Conservation (phyloP, 1,284 basidiomycete genomes). For the Lentinula novae-zelandiae region DNA sequence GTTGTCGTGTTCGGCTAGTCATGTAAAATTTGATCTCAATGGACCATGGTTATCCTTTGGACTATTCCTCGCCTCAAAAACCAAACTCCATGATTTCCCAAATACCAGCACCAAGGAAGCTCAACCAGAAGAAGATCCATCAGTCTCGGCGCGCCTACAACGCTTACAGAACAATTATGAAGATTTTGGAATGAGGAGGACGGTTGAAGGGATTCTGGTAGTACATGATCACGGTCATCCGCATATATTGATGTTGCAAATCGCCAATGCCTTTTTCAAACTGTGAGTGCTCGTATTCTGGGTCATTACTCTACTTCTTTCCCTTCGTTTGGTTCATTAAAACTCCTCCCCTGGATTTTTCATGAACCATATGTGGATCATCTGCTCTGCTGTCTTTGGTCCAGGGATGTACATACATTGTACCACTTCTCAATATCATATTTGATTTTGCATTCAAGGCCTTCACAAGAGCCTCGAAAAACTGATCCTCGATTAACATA, state of each 20-base stretch:
- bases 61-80: background rate
- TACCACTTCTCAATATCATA: background rate
- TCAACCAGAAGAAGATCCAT: constrained; percentile 95
- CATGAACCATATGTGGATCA: background rate
- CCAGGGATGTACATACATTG: background rate
- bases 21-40: background rate
- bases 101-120: constrained; percentile 79
- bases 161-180: constrained; percentile 95
- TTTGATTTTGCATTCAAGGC: background rate
- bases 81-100: background rate
- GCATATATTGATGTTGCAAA: constrained; percentile 96
- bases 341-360: background rate
- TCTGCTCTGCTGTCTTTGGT: background rate
- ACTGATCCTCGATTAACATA: background rate
- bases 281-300: constrained; percentile 61
- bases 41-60: background rate
- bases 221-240: constrained; percentile 94
- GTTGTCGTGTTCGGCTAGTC: background rate
- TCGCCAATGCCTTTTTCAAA: constrained; percentile 99
- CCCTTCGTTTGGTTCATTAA: constrained; percentile 4
- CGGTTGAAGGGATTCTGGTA: constrained; percentile 94
- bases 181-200: constrained; percentile 91
- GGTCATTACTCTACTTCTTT: background rate
- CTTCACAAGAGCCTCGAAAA: background rate
- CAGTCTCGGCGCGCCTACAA: constrained; percentile 85